Evolutionary conservation across 306 rosid species (phyloP).

Genomic region (Lathyrus tuberosus): DNA sequence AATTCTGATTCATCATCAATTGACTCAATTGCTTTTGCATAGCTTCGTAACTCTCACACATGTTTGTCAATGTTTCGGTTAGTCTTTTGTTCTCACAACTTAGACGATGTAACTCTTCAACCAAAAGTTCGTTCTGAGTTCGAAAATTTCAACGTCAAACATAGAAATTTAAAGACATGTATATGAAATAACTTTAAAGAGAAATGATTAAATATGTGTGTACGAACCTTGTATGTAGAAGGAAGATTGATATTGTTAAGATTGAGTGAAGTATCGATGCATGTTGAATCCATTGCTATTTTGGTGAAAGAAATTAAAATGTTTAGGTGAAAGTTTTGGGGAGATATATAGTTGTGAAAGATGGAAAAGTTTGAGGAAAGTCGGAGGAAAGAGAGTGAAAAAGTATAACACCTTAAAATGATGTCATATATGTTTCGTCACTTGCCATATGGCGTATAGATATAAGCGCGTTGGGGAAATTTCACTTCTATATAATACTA

Average conservation of each 20-base stretch:
- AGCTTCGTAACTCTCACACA: conserved; percentile 52
- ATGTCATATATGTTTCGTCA: conserved; percentile 41
- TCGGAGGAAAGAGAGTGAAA: conserved; percentile 45
- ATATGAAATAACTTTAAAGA: background rate
- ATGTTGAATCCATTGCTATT: conserved; percentile 44
- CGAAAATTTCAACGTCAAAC: background rate
- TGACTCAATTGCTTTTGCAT: conserved; percentile 51
- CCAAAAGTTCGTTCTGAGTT: conserved; percentile 40
- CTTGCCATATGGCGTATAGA: background rate
- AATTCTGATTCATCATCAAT: conserved; percentile 40
- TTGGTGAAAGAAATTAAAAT: conserved; percentile 20
- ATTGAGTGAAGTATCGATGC: conserved; percentile 57
- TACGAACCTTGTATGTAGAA: conserved; percentile 43
- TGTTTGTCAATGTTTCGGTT: conserved; percentile 40
- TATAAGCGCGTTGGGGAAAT: background rate
- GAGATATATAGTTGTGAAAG: conserved; percentile 9
- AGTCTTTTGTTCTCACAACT: conserved; percentile 69
- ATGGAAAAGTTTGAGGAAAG: conserved; percentile 36
- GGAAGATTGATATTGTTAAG: conserved; percentile 55
- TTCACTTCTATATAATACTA: background rate
- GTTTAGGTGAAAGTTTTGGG: background rate
- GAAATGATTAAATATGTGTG: background rate
- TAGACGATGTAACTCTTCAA: conserved; percentile 57
- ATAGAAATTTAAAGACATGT: background rate
- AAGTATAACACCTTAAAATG: background rate